Base-by-base conservation (phyloP, 2,329 filamentous ascomycete species). In the Colletotrichum aenigma region DNA sequence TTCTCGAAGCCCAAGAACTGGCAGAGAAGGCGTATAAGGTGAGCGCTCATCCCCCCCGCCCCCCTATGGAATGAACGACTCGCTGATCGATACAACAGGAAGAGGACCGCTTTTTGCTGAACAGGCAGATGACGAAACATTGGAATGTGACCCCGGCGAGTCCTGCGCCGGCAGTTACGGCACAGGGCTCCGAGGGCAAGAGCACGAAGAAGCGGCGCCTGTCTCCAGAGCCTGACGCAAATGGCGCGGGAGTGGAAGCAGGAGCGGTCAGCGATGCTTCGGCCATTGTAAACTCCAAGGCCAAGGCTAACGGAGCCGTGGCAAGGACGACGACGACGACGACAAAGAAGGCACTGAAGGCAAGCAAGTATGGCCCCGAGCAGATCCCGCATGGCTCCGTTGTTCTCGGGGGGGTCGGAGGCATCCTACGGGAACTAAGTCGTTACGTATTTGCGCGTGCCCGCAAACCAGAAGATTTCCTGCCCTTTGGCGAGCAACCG, bases 121-220 rank as follows among this genome's bases (percentile, higher is more conserved):
- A 88, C 58, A 79, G 82, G 21, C 86, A 88, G 71, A 81, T 88
- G 81, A 85, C 83, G 4, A 86, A 85, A 73, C 81, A 84, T 43
- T 87, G 86, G 86, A 81, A 83, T 36, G 77, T 79, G 52, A 30
- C 70, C 10, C 72, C 72, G 28, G 30, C 58, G 21, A 64, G 58
- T n/a, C 26, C 67, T 7, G 60, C 70, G 28, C 64, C 75, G 21
- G 70, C 70, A 8, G 56, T 70, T 6, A 70, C 70, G 34, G 72
- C 77, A 4, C 72, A 73, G 21, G 71, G 77, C 21, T 48, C 69
- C 2, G 77, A 78, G 26, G 77, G 77, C 26, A 78, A 77, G 62
- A 78, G 69, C 72, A 77, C 72, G 81, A 83, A 70, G 79, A 82
- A 70, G 75, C 78, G 34, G 55, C 77, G 66, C 30, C 76, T 43